phyloP scores from a whole-genome alignment of 2,329 filamentous ascomycete genomes.

The Xylaria arbuscula region DNA sequence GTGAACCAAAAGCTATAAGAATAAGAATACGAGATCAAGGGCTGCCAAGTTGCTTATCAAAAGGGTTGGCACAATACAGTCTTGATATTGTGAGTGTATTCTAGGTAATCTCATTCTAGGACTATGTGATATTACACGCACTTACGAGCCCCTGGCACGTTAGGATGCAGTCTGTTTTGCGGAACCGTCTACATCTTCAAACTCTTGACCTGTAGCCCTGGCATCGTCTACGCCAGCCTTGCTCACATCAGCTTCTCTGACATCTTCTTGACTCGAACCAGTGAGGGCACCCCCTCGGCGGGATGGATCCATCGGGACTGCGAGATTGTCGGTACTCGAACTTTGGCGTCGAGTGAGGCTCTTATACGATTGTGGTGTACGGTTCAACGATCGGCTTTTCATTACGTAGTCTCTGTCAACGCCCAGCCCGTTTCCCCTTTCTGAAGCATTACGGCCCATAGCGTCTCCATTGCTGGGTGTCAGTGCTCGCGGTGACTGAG shows the following conservation, averaged over 20 bases:
- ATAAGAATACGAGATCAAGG: not conserved
- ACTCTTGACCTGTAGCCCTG: constrained; percentile 10
- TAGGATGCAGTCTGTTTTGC: constrained; percentile 19
- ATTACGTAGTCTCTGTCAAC: constrained; percentile 34
- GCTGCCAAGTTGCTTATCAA: not conserved
- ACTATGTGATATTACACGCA: constrained; percentile 24
- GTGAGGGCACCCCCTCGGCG: constrained; percentile 18
- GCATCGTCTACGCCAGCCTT: not conserved
- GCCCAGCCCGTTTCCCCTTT: constrained; percentile 48
- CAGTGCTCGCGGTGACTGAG: constrained; percentile 37
- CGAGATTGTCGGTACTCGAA: constrained; percentile 33
- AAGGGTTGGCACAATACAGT: not conserved
- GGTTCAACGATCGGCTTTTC: constrained; percentile 31
- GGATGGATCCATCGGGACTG: constrained; percentile 32
- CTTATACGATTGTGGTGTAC: constrained; percentile 29
- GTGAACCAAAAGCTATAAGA: not conserved
- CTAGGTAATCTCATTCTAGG: constrained; percentile 35
- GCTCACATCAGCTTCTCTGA: not conserved
- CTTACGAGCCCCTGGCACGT: constrained; percentile 5
- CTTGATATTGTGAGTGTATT: not conserved
- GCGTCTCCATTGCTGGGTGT: constrained; percentile 52
- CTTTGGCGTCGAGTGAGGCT: not conserved
- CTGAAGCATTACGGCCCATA: constrained; percentile 53
- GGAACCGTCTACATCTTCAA: constrained; percentile 31
- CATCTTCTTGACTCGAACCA: not conserved